Conservation (phyloP, 345 rosid species). For the Lumnitzera littorea region DNA sequence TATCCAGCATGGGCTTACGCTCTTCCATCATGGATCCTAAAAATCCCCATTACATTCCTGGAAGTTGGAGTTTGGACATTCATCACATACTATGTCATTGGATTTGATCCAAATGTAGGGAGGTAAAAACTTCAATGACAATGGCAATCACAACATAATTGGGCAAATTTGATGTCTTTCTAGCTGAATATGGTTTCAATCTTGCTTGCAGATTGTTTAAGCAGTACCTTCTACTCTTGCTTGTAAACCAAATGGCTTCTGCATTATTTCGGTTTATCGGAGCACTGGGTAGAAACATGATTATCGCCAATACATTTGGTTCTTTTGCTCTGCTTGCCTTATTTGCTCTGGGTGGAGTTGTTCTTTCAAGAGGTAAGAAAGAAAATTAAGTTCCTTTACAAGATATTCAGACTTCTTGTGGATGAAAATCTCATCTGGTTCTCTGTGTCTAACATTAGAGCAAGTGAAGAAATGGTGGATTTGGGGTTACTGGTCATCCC, state of each 20-base stretch:
- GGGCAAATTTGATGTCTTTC: background rate
- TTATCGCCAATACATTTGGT: slow-evolving; percentile 35
- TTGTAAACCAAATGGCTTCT: slow-evolving; percentile 37
- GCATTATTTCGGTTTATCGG: slow-evolving; percentile 31
- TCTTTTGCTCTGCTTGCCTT: slow-evolving; percentile 26
- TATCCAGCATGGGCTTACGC: slow-evolving; percentile 42
- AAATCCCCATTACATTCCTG: slow-evolving; percentile 27
- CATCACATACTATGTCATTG: slow-evolving; percentile 32
- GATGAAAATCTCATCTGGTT: too few species aligned
- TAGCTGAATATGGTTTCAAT: background rate
- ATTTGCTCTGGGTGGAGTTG: slow-evolving; percentile 32
- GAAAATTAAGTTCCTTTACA: background rate
- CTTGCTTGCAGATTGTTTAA: slow-evolving; percentile 27
- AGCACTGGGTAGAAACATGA: slow-evolving; percentile 32
- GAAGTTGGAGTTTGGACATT: slow-evolving; percentile 37
- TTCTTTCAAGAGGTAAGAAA: slow-evolving; percentile 29
- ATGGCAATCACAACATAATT: background rate
- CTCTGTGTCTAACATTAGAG: slow-evolving; percentile 18
- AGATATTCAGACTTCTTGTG: too few species aligned
- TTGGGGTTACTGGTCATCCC: slow-evolving; percentile 59
- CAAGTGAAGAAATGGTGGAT: slow-evolving; percentile 53
- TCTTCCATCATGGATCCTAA: slow-evolving; percentile 41
- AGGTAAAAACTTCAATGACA: slow-evolving; percentile 16
- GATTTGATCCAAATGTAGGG: slow-evolving; percentile 33
- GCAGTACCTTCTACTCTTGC: slow-evolving; percentile 28